phyloP scores from a whole-genome alignment of 768 basidiomycete genomes.

The Gloeostereum incarnatum region DNA sequence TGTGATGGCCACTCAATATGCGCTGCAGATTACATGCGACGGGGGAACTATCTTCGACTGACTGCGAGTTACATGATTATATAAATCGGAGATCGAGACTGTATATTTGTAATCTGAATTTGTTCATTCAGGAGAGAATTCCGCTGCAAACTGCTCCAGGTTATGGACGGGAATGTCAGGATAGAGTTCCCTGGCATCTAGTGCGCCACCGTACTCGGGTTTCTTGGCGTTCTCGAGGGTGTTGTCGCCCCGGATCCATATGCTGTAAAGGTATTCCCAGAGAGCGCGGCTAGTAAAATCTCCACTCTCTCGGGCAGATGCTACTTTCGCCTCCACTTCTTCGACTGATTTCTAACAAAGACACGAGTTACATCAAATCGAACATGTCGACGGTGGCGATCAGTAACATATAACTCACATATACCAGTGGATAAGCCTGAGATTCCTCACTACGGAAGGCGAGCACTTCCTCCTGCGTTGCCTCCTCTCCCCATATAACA shows the following conservation, averaged over 20 bases:
- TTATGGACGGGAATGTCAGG: slow-evolving; percentile 12
- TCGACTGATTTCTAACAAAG: neutral
- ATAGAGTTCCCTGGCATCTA: slow-evolving; percentile 20
- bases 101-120: neutral
- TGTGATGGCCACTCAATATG: no score
- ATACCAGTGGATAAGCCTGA: neutral
- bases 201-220: slow-evolving; percentile 14
- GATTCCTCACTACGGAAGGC: neutral
- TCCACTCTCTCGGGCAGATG: no score
- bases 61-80: no score
- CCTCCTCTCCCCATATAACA: slow-evolving; percentile 16
- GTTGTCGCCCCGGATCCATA: slow-evolving; percentile 19
- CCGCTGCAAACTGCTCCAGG: slow-evolving; percentile 15
- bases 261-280: slow-evolving; percentile 12
- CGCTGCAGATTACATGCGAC: no score
- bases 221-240: slow-evolving; percentile 13
- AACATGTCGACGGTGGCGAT: neutral
- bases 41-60: no score
- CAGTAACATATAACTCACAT: neutral
- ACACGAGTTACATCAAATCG: neutral
- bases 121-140: slow-evolving; percentile 10
- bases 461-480: slow-evolving; percentile 14
- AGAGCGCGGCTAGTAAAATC: no score
- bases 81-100: no score
- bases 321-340: neutral